phyloP scores from a whole-genome alignment of 768 basidiomycete genomes.

The Tricholoma flavovirens region DNA sequence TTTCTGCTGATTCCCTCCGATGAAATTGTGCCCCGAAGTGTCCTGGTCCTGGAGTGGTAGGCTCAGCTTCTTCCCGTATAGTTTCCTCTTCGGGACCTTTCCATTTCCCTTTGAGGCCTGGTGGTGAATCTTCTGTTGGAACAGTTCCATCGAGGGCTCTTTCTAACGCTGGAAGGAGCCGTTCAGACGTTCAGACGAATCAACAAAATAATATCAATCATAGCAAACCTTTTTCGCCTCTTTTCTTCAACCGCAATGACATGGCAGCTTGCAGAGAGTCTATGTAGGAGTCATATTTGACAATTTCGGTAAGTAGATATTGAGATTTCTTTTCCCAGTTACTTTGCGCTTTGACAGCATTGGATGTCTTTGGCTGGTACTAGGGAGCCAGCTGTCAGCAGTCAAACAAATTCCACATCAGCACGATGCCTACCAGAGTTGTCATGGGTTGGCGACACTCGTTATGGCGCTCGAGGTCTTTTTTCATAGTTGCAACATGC shows the following conservation, averaged over 20 bases:
- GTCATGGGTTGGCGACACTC: constrained; percentile 80
- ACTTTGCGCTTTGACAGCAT: constrained; percentile 66
- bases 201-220: background rate
- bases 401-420: constrained; percentile 2
- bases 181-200: background rate
- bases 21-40: constrained; percentile 18
- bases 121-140: constrained; percentile 21
- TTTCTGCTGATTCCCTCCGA: constrained; percentile 23
- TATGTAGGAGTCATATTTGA: constrained; percentile 94
- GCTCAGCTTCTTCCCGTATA: constrained; percentile 30
- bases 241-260: constrained; percentile 77
- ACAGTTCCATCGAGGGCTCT: constrained; percentile 27
- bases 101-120: constrained; percentile 23
- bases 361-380: constrained; percentile 77
- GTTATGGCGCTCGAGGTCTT: constrained; percentile 79
- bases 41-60: constrained; percentile 23
- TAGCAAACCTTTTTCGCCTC: constrained; percentile 70
- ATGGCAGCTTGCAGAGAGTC: constrained; percentile 84
- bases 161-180: constrained; percentile 23
- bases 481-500: constrained; percentile 70
- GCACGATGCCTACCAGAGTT: constrained; percentile 48
- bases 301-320: constrained; percentile 84
- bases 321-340: constrained; percentile 95
- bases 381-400: constrained; percentile 27
- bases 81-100: constrained; percentile 28